Evolutionary conservation across 1,139 yeast genomes (phyloP), one percentile per base, ranked within the genome.

Genomic region (Lizanozyma gosingica): DNA sequence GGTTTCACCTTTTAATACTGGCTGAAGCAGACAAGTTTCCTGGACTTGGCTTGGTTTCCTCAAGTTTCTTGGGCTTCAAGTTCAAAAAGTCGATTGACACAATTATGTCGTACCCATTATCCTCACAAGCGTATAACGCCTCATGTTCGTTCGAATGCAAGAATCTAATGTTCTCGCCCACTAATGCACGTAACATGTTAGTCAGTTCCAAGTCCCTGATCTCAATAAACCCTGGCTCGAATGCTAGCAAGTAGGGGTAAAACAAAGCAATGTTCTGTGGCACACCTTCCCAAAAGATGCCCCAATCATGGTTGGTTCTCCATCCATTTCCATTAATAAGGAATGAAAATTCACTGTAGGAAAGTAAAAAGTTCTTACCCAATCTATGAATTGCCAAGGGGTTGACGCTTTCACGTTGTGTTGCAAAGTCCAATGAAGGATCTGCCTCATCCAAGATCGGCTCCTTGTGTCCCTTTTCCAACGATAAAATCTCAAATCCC

Each of bases 291-390:
- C 98, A 92, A 57, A 84, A 83, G 41, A 92, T 83, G 50, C 90
- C 83, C 94, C 96, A 90, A 40, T 87, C 92, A 39, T 92, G 90
- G 48, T 92, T 79, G 18, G 94, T 83, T 54, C 97, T 76, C 98
- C 98, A 92, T 29, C 98, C 98, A 58, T 90, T 90, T 44, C 86
- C 75, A 54, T 92, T 90, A 50, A 92, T 94, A 62, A 85, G 87
- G 61, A 92, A 92, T 39, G 96, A 92, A 59, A 92, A 90, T 56
- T 88, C 96, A 3, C 94, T 79, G 57, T 88, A 92, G 57, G 90
- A 82, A 45, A 92, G 72, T 53, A 92, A 65, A 57, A 92, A 90
- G 63, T 90, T 94, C 44, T 83, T 80, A 46, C 94, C 94, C 45
- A 92, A 77, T 44, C 95, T 75, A 59, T 90, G 94, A 46, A 92